These are phyloP conservation scores for Phialophora chinensis DNA, from an alignment of 2,329 filamentous ascomycete genomes.

Conservation along the genomic window DNA sequence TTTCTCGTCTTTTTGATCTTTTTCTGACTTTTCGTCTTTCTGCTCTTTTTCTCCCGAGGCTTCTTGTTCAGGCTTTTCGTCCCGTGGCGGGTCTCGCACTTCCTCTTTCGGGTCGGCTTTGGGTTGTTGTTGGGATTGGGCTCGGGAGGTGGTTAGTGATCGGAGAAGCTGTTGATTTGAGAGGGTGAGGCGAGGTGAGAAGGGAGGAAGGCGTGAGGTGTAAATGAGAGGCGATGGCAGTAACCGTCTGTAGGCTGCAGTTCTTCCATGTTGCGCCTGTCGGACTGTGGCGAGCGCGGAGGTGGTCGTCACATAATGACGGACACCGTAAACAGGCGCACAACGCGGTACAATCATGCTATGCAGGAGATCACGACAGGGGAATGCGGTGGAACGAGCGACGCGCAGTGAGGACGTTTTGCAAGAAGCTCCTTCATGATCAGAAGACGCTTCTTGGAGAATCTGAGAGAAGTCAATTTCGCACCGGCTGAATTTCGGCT, in stretches of 20 bases:
- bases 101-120: constrained; percentile 39
- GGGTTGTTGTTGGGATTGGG: constrained; percentile 36
- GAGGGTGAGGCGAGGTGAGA: constrained; percentile 26
- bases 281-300: constrained; percentile 31
- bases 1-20: constrained; percentile 60
- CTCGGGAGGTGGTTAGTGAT: constrained; percentile 35
- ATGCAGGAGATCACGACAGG: constrained; percentile 18
- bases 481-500: constrained; percentile 27
- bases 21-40: constrained; percentile 50
- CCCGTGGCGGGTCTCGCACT: constrained; percentile 39
- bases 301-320: constrained; percentile 39
- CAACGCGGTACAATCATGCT: constrained; percentile 39
- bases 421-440: constrained; percentile 25
- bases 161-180: constrained; percentile 29
- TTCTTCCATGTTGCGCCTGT: constrained; percentile 35
- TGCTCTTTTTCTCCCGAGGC: constrained; percentile 49
- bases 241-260: constrained; percentile 34
- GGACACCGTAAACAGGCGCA: constrained; percentile 33
- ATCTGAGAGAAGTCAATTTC: constrained; percentile 23
- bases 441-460: constrained; percentile 14
- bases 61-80: constrained; percentile 47
- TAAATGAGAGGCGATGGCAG: constrained; percentile 18
- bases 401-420: constrained; percentile 15
- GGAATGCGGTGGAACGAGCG: not conserved
- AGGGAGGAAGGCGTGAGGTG: constrained; percentile 20